Percentiles rank a stretch among this genome's conserved stretches.
Conservation (phyloP, 2,329 filamentous ascomycete genomes). For the Talaromyces pinophilus region DNA sequence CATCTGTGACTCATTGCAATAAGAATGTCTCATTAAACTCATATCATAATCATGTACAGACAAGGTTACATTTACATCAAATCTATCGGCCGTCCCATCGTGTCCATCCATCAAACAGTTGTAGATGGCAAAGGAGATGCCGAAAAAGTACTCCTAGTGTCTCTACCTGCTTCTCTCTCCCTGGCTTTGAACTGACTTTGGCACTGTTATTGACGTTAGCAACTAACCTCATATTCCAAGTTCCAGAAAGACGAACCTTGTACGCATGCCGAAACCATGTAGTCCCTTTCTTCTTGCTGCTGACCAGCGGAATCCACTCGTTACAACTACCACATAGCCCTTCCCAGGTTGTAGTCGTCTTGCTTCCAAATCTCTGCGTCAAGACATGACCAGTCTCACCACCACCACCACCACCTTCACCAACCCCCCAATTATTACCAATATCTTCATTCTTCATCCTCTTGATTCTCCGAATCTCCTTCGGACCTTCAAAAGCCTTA, state of each 20-base stretch:
- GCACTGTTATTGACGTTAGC: constrained; percentile 50
- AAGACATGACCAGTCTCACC: not conserved
- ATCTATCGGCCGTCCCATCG: not conserved
- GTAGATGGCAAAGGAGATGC: constrained; percentile 36
- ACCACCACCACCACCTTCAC: not conserved
- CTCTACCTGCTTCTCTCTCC: constrained; percentile 62
- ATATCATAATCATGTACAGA: constrained; percentile 13
- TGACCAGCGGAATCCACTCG: constrained; percentile 45
- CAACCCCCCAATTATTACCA: constrained; percentile 53
- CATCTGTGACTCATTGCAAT: not conserved
- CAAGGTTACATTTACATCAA: not conserved
- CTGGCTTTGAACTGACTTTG: constrained; percentile 72
- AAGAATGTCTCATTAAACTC: not conserved
- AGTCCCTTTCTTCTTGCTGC: constrained; percentile 88
- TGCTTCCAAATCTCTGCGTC: not conserved
- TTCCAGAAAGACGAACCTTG: constrained; percentile 60
- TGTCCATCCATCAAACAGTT: not conserved
- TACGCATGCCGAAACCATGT: constrained; percentile 90
- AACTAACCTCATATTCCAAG: not conserved
- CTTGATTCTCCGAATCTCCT: constrained; percentile 73
- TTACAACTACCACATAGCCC: constrained; percentile 40
- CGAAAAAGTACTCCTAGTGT: constrained; percentile 52
- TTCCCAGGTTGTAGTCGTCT: constrained; percentile 52
- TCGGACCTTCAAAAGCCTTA: constrained; percentile 73
- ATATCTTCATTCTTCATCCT: constrained; percentile 40